Conservation (phyloP, 352 stramenopile species). For the Phytophthora europaea region DNA sequence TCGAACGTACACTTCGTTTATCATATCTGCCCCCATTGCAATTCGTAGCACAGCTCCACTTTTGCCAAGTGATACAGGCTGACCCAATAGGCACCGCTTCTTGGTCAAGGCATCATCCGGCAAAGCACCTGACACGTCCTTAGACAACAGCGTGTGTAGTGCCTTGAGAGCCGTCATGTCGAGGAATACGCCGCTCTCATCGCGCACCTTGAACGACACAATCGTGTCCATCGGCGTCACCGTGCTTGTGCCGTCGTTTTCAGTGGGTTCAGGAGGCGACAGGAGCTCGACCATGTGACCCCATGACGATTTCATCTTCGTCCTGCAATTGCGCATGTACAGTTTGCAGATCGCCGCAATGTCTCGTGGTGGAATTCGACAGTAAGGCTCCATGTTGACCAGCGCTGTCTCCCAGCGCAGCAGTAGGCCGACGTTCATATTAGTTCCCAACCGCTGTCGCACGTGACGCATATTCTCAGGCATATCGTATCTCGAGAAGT, state of each 20-base stretch:
- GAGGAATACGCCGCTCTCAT: conserved; percentile 53
- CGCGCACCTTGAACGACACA: conserved; percentile 82
- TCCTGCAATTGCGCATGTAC: conserved; percentile 70
- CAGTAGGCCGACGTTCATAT: conserved; percentile 82
- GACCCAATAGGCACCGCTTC: conserved; percentile 78
- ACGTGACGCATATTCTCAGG: conserved; percentile 73
- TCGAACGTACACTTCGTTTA: conserved; percentile 72
- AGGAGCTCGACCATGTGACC: conserved; percentile 60
- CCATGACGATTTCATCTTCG: conserved; percentile 53
- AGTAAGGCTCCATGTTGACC: conserved; percentile 85
- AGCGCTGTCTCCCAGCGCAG: conserved; percentile 87
- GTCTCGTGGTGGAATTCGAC: conserved; percentile 53
- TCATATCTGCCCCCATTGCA: conserved; percentile 89
- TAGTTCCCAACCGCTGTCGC: conserved; percentile 57
- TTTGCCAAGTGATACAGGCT: conserved; percentile 85
- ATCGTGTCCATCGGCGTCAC: conserved; percentile 76
- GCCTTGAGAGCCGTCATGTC: conserved; percentile 62
- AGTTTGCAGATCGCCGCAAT: conserved; percentile 63
- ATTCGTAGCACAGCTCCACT: conserved; percentile 82
- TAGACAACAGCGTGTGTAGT: conserved; percentile 75
- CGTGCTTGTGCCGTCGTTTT: conserved; percentile 25
- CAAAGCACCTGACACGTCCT: conserved; percentile 70
- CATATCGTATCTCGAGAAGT: conserved; percentile 88
- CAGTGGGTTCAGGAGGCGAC: conserved; percentile 22
- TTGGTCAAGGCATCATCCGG: conserved; percentile 56